These are phyloP conservation scores for Leccinum fuscescens DNA, from an alignment of 1,284 basidiomycete genomes.

Conservation along the genomic window DNA sequence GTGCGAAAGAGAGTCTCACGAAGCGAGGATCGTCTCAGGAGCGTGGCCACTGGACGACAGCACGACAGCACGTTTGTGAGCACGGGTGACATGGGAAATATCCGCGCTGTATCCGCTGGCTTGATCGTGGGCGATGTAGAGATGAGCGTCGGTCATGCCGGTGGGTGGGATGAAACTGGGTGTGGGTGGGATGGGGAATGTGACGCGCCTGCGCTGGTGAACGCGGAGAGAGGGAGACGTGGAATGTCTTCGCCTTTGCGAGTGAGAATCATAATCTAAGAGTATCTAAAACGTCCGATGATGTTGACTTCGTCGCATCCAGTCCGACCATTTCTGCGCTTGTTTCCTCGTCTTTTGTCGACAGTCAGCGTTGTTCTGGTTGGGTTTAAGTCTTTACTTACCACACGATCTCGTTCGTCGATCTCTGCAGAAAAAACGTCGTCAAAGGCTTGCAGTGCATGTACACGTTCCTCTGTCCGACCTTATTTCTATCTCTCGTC, in stretches of 20 bases:
- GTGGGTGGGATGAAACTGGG: conserved; percentile 65
- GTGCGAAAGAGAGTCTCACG: conserved; percentile 18
- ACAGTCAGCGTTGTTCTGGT: too few species aligned
- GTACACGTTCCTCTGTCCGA: conserved; percentile 42
- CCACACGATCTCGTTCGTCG: conserved; percentile 31
- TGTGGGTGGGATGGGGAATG: conserved; percentile 66
- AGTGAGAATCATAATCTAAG: conserved; percentile 10
- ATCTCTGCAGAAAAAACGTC: conserved; percentile 48
- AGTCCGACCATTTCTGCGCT: conserved; percentile 29
- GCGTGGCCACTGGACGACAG: conserved; percentile 11
- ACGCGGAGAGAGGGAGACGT: conserved; percentile 67
- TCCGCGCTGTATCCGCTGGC: conserved; percentile 52
- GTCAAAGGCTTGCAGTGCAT: conserved; percentile 54
- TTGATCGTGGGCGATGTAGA: conserved; percentile 36
- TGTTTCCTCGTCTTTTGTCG: conserved; percentile 19
- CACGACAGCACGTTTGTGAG: conserved; percentile 43
- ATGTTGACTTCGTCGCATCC: conserved; percentile 23
- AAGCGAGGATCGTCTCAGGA: conserved; percentile 15
- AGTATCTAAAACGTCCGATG: too few species aligned
- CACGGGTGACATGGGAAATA: conserved; percentile 29
- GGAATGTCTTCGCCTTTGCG: conserved; percentile 67
- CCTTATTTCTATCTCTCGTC: conserved; percentile 42
- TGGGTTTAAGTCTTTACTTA: conserved; percentile 17
- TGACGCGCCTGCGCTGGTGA: conserved; percentile 44
- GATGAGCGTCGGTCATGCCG: conserved; percentile 61